Evolutionary conservation across 2,329 filamentous ascomycete genomes (phyloP).

Genomic region (Byssoonygena ceratinophila): DNA sequence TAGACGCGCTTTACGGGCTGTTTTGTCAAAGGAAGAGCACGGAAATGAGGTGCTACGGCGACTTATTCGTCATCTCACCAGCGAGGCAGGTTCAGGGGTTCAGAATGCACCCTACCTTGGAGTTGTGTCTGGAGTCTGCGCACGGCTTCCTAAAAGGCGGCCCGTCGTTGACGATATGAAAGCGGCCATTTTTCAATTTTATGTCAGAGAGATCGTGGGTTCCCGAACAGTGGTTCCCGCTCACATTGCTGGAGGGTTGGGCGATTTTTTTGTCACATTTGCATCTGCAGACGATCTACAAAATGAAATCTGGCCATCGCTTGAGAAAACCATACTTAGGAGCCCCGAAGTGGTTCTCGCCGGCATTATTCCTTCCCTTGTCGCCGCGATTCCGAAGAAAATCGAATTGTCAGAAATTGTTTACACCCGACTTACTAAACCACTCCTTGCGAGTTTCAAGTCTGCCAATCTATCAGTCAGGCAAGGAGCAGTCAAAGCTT

Average conservation of each 20-base stretch:
- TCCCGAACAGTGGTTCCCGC: conserved; percentile 60
- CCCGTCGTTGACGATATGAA: conserved; percentile 55
- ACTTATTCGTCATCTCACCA: conserved; percentile 56
- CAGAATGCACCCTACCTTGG: conserved; percentile 71
- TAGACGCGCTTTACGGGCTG: conserved; percentile 64
- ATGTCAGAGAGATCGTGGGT: conserved; percentile 70
- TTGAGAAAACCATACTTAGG: conserved; percentile 81
- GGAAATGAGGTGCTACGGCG: conserved; percentile 52
- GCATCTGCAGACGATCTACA: conserved; percentile 62
- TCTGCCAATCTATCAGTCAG: conserved; percentile 75
- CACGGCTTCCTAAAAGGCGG: conserved; percentile 56
- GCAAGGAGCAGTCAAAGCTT: conserved; percentile 62
- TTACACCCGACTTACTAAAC: conserved; percentile 64
- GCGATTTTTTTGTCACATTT: conserved; percentile 74
- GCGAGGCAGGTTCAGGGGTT: conserved; percentile 54
- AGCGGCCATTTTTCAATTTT: conserved; percentile 67
- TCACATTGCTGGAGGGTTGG: conserved; percentile 62
- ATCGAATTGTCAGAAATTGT: conserved; percentile 72
- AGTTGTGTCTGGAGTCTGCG: conserved; percentile 75
- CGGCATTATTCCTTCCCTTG: conserved; percentile 63
- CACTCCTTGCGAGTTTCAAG: conserved; percentile 79
- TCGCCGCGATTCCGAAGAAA: conserved; percentile 55
- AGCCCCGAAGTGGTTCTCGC: conserved; percentile 82
- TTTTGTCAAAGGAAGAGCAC: conserved; percentile 51
- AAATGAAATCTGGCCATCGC: conserved; percentile 62